phyloP scores from a whole-genome alignment of 2,329 filamentous ascomycete species.

The Penicillium glabrum region DNA sequence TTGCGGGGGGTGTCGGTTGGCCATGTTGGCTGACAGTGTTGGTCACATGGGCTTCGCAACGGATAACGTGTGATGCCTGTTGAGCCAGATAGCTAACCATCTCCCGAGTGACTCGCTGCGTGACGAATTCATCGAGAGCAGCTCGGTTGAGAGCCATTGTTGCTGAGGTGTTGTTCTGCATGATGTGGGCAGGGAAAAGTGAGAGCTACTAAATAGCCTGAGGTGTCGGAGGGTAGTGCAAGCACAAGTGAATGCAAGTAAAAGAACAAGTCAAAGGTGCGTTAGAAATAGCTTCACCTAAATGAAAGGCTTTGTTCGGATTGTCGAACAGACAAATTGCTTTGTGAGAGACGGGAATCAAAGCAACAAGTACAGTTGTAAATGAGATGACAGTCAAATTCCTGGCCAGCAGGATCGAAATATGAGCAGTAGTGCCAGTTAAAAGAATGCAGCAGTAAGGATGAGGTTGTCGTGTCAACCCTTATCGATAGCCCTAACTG shows the following conservation, averaged over 20 bases:
- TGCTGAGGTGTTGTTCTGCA: neutral
- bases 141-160: constrained; percentile 37
- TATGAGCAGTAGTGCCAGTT: constrained; percentile 14
- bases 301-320: neutral
- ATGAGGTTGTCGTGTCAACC: constrained; percentile 41
- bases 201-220: neutral
- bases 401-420: constrained; percentile 34
- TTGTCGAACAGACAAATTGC: neutral
- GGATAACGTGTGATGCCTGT: constrained; percentile 49
- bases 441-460: constrained; percentile 33
- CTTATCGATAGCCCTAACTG: constrained; percentile 32
- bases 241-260: neutral
- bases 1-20: constrained; percentile 60
- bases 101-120: constrained; percentile 47
- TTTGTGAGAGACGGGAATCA: constrained; percentile 1
- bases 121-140: constrained; percentile 50
- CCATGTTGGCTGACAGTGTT: constrained; percentile 45
- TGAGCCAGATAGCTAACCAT: constrained; percentile 50
- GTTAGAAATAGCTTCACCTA: neutral
- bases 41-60: constrained; percentile 53
- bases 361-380: neutral
- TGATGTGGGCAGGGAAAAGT: neutral
- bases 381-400: constrained; percentile 8
- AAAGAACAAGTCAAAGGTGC: neutral
- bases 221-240: no score